These are phyloP conservation scores for Penicillium angulare DNA, from an alignment of 495 filamentous ascomycete species.

Conservation along the genomic window DNA sequence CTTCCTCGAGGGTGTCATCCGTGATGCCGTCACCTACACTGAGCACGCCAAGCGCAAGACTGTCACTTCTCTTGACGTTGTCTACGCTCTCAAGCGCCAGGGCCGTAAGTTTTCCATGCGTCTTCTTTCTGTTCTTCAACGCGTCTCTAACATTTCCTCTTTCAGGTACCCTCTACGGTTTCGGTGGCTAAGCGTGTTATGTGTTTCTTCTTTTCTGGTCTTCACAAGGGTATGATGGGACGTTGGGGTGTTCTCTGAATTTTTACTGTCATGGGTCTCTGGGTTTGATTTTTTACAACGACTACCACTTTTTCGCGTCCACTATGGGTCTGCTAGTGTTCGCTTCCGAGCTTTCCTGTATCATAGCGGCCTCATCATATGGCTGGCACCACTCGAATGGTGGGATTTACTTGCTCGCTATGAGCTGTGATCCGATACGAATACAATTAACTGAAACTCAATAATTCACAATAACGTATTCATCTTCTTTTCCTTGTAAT, in stretches of 20 bases:
- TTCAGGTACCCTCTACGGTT: constrained; percentile 86
- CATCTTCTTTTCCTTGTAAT: background rate
- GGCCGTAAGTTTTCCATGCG: constrained; percentile 59
- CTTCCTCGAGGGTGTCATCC: constrained; percentile 99
- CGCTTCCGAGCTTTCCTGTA: constrained; percentile 46
- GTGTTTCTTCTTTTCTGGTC: constrained; percentile 38
- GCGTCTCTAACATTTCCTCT: constrained; percentile 22
- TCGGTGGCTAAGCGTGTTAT: constrained; percentile 80
- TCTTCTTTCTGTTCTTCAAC: background rate
- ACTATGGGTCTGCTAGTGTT: constrained; percentile 46
- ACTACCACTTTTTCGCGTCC: constrained; percentile 45
- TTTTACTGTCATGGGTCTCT: constrained; percentile 50
- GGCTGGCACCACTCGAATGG: constrained; percentile 42
- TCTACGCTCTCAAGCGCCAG: constrained; percentile 96
- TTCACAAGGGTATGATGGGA: constrained; percentile 51
- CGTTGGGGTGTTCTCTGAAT: constrained; percentile 53
- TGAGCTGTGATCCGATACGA: constrained; percentile 39
- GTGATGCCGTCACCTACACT: constrained; percentile 98
- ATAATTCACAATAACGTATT: too few relatives aligned
- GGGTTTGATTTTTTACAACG: constrained; percentile 46
- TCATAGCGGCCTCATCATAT: constrained; percentile 47
- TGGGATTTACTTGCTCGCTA: constrained; percentile 23
- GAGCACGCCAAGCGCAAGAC: constrained; percentile 99
- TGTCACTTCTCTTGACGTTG: constrained; percentile 94
- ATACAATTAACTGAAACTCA: constrained; percentile 39